Base-by-base conservation (phyloP, 1,284 basidiomycete genomes). In the Meira nashicola region DNA sequence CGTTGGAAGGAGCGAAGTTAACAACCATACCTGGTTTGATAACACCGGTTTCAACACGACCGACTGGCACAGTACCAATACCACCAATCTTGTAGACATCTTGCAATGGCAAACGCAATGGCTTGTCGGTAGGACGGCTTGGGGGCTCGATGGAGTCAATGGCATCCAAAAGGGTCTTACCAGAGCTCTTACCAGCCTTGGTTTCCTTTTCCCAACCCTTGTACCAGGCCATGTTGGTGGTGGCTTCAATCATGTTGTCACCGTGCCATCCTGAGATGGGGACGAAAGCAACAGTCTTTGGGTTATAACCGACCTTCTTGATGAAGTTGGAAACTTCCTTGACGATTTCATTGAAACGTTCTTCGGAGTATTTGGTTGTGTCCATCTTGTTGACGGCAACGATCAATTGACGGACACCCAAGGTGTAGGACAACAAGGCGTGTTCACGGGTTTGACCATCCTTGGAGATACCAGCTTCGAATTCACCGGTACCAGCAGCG, bases 1-100 rank as follows among this genome's bases (percentile, higher is more conserved):
- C 93, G 84, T 92, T 92, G 71, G 91, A 82, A 67, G 94, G 94
- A 73, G 95, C 94, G 79, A 98, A 98, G 81, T 83, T 88, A 82
- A 97, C 94, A 57, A 82, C 80, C 94, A 98, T 97, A 82, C 94
- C 93, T 78, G 92, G 90, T 87, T 97, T 97, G 87, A 98, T 97
- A 82, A 92, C 81, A 88, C 95, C 94, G 79, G 95, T 98, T 86
- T 98, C 94, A 79, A 98, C 94, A 91, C 95, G 94, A 82, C 94
- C 94, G 83, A 99, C 94, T 81, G 94, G 94, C 77, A 99, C 95
- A 78, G 94, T 99, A 76, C 94, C 94, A 79, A 99, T 99, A 93
- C 94, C 94, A 84, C 94, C 94, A 79, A 99, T 99, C 87, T 99
- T 99, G 91, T 99, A 98, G 78, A 99, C 94, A 86, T 99, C 94